A percentile compares a stretch with the other conserved stretches of the same genome.
phyloP scores from a whole-genome alignment of 2,329 filamentous ascomycete genomes.

The Penicillium oxalicum region DNA sequence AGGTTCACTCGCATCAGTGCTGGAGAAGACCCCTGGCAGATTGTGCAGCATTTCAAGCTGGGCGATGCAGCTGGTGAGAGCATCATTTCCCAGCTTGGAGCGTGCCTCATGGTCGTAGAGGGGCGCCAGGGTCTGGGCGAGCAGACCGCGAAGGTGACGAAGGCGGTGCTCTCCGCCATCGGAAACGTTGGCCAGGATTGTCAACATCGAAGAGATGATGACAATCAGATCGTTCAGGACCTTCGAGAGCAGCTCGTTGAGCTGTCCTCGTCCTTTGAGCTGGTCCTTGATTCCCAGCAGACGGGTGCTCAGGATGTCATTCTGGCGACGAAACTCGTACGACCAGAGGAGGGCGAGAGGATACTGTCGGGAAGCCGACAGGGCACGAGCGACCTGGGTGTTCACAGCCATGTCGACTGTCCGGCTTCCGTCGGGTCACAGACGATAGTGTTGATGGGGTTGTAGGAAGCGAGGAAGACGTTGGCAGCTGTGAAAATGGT shows the following conservation, averaged over 20 bases:
- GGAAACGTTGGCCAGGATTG: neutral
- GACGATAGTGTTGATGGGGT: too few relatives aligned
- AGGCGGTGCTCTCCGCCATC: neutral
- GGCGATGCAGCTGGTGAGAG: constrained; percentile 4
- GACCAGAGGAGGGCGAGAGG: constrained; percentile 32
- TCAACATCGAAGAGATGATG: constrained; percentile 3
- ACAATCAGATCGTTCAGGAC: constrained; percentile 3
- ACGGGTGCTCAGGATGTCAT: constrained; percentile 26
- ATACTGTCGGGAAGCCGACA: neutral
- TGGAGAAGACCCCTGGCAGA: neutral
- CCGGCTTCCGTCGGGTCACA: neutral
- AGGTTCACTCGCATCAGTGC: neutral
- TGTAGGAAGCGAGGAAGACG: neutral
- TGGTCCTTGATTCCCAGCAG: constrained; percentile 19
- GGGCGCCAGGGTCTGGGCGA: constrained; percentile 1
- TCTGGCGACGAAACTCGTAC: constrained; percentile 35
- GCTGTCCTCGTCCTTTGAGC: neutral
- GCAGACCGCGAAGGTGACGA: neutral
- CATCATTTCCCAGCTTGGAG: neutral
- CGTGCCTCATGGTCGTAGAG: neutral
- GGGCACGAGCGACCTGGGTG: neutral
- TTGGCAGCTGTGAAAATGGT: neutral
- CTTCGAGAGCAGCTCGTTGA: neutral
- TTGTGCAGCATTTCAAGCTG: constrained; percentile 4
- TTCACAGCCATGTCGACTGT: neutral